Evolutionary conservation across 371 early-diverging fungal genomes (phyloP), one percentile per base, ranked within the genome.

Genomic region (Entomophthora muscae): DNA sequence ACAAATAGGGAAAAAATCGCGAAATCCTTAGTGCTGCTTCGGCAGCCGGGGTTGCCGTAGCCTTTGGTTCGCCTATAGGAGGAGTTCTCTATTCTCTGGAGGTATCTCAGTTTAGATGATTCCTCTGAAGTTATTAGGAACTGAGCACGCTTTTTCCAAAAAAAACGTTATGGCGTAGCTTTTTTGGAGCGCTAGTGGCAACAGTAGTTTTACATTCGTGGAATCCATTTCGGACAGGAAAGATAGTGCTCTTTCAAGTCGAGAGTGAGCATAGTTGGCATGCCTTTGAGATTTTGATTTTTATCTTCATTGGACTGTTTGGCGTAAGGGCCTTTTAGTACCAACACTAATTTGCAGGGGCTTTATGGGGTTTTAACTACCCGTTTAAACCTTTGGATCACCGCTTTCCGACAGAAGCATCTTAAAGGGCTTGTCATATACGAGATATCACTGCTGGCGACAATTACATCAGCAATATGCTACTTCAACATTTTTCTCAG

Each of bases 21-120:
- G 93, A 95, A 70, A 90, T 95, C 24, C 72, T 95, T 32, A 90
- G 92, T 2, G 95, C 95, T 1, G 85, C 95, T 0, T 80, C 89
- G 31, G 95, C 97, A 0, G 94, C 98, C 0, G 98, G 98, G 52
- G 90, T 95, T 13, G 85, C 91, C 21, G 91, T 92, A 28, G 90
- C 89, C 26, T 98, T 98, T 75, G 98, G 95, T 7, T 88, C 95
- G 0, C 98, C 98, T 0, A 89, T 93, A 56, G 95, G 97, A 23
- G 98, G 98, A 22, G 95, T 98, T 2, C 69, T 98, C 27, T 95
- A 95, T 72, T 85, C 90, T n/a, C 77, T 96, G 13, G 98, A 98
- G 63, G 71, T 70, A 66, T 30, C 24, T 21, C 52, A 28, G 5
- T 32, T 61, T 12, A 28, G 3, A 12, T 65, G 26, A 3, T 23